These are phyloP conservation scores for Calonectria montana DNA, from an alignment of 2,329 filamentous ascomycete species.

Conservation along the genomic window DNA sequence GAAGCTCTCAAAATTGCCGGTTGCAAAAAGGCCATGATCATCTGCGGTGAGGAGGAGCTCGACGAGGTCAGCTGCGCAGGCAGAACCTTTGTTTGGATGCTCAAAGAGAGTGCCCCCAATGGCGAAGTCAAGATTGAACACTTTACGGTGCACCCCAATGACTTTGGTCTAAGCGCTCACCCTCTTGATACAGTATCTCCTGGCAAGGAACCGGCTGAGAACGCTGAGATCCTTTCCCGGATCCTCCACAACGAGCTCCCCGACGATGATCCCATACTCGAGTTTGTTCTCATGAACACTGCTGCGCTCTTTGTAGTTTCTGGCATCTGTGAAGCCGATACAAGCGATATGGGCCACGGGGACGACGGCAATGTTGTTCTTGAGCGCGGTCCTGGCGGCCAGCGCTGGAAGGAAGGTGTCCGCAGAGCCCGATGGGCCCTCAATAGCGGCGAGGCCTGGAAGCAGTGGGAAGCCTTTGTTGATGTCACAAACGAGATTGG, in stretches of 20 bases:
- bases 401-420: constrained; percentile 95
- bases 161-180: constrained; percentile 86
- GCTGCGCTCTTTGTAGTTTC: constrained; percentile 88
- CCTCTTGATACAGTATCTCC: constrained; percentile 82
- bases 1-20: constrained; percentile 84
- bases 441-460: constrained; percentile 86
- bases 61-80: constrained; percentile 97
- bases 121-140: constrained; percentile 71
- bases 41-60: constrained; percentile 94
- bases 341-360: constrained; percentile 80
- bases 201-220: constrained; percentile 87
- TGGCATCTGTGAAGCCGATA: constrained; percentile 86
- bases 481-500: constrained; percentile 76
- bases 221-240: constrained; percentile 83
- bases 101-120: constrained; percentile 62
- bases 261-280: constrained; percentile 83
- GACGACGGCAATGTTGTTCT: constrained; percentile 84
- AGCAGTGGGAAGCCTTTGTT: constrained; percentile 85
- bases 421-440: constrained; percentile 89
- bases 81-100: constrained; percentile 87
- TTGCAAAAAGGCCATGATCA: constrained; percentile 84
- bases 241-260: constrained; percentile 80
- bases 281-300: constrained; percentile 95
- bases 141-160: constrained; percentile 82
- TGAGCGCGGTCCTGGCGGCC: constrained; percentile 85